Percentiles rank a stretch among this genome's conserved stretches.
Evolutionary conservation across 257 asterid species (phyloP).

Genomic region (Solanum sitiens): DNA sequence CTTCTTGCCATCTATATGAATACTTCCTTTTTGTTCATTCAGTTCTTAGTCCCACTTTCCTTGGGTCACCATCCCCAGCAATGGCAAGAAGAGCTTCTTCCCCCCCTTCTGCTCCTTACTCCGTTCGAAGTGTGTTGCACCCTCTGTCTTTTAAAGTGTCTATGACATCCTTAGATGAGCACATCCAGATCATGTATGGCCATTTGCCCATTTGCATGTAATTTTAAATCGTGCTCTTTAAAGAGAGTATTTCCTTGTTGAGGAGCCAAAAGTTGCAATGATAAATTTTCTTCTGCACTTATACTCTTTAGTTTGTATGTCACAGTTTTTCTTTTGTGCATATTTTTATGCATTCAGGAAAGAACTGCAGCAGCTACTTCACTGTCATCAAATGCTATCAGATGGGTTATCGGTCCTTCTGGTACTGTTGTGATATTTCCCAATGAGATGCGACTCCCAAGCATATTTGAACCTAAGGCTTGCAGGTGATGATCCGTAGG

Average conservation of each 20-base stretch:
- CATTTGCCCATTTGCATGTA: not conserved
- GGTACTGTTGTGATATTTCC: conserved; percentile 82
- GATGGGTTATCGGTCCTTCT: conserved; percentile 83
- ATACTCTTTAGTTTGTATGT: not conserved
- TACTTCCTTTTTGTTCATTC: not conserved
- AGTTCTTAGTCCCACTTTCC: not conserved
- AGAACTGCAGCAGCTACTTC: conserved; percentile 29
- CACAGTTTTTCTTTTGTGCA: not conserved
- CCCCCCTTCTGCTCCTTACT: not conserved
- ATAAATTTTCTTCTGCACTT: not conserved
- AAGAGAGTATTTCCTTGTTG: not conserved
- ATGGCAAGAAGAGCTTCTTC: not conserved
- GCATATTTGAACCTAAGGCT: conserved; percentile 55
- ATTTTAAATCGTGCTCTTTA: not conserved
- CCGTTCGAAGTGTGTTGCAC: not conserved
- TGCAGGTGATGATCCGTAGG: conserved; percentile 31
- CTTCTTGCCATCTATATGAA: not conserved
- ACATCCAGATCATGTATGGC: not conserved
- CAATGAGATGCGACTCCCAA: conserved; percentile 72
- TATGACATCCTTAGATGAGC: not conserved
- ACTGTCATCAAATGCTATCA: conserved; percentile 38
- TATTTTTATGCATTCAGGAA: conserved; percentile 33
- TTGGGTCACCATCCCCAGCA: not conserved
- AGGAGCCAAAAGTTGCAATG: not conserved
- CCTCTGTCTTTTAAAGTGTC: not conserved